These are phyloP conservation scores for Penicillium fuscoglaucum DNA, from an alignment of 2,329 filamentous ascomycete species.

Conservation along the genomic window DNA sequence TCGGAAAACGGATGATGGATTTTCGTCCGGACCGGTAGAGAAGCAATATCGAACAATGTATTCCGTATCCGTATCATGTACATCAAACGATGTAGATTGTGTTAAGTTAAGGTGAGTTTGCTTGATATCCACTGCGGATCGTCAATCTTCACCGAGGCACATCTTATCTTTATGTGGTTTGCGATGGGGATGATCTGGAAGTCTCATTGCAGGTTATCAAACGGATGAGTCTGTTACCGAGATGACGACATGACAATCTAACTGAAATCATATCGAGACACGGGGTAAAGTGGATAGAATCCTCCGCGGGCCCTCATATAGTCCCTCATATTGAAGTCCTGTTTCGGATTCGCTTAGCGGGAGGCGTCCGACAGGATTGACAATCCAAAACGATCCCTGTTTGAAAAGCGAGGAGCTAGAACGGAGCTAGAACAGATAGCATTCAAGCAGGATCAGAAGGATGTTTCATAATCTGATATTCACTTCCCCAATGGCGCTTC, in stretches of 20 bases:
- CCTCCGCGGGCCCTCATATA: too few relatives aligned
- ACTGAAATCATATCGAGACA: background rate
- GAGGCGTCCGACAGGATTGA: background rate
- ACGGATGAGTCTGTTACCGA: background rate
- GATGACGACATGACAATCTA: background rate
- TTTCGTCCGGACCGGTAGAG: background rate
- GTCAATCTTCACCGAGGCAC: background rate
- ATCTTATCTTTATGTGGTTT: background rate
- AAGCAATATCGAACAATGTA: background rate
- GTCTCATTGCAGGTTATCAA: too few relatives aligned
- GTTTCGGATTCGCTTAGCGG: background rate
- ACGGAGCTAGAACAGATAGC: too few relatives aligned
- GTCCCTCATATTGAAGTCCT: background rate
- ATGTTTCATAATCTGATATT: background rate
- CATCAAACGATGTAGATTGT: background rate
- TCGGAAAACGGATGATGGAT: background rate
- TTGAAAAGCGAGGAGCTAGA: background rate
- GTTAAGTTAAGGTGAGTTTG: background rate
- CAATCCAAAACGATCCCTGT: background rate
- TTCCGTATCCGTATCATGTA: background rate
- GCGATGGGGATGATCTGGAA: background rate
- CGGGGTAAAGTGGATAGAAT: background rate
- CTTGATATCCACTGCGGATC: conserved; percentile 1
- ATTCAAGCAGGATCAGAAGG: too few relatives aligned
- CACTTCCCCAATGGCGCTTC: background rate